A percentile compares a stretch with the other conserved stretches of the same genome.
phyloP scores from a whole-genome alignment of 75 land plant genomes.

The Selaginella tamariscina region DNA sequence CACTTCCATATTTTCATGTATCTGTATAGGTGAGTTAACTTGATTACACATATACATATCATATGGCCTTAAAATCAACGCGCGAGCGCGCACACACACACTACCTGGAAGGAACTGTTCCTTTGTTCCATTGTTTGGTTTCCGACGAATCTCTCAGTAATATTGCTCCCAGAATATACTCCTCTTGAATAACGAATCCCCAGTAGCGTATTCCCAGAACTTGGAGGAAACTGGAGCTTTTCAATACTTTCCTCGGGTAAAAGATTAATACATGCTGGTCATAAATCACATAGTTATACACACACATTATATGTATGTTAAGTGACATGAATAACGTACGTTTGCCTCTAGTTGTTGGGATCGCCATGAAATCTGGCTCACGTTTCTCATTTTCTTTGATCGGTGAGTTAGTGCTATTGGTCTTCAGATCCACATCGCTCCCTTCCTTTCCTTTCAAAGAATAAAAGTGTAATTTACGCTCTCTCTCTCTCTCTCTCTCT shows the following conservation, averaged over 20 bases:
- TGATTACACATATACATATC: background rate
- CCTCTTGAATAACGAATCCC: background rate
- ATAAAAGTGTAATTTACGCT: background rate
- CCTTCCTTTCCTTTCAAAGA: background rate
- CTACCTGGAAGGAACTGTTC: constrained; percentile 60
- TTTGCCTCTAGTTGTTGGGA: background rate
- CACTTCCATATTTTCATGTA: constrained; percentile 44
- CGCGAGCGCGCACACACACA: too few relatives aligned
- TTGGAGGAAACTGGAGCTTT: constrained; percentile 2
- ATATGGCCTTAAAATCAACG: background rate
- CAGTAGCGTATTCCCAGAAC: background rate
- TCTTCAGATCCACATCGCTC: too few relatives aligned
- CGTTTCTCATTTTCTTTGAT: background rate
- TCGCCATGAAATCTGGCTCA: background rate
- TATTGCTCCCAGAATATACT: background rate
- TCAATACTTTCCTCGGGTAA: background rate
- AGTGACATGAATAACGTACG: background rate
- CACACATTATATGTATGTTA: background rate
- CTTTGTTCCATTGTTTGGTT: constrained; percentile 52
- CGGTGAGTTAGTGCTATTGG: too few relatives aligned
- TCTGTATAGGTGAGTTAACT: constrained; percentile 25
- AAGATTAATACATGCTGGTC: background rate
- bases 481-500: background rate
- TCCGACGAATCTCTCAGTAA: constrained; percentile 20
- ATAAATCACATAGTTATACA: background rate